These are phyloP conservation scores for Malassezia equina DNA, from an alignment of 1,284 basidiomycete genomes.

Conservation along the genomic window DNA sequence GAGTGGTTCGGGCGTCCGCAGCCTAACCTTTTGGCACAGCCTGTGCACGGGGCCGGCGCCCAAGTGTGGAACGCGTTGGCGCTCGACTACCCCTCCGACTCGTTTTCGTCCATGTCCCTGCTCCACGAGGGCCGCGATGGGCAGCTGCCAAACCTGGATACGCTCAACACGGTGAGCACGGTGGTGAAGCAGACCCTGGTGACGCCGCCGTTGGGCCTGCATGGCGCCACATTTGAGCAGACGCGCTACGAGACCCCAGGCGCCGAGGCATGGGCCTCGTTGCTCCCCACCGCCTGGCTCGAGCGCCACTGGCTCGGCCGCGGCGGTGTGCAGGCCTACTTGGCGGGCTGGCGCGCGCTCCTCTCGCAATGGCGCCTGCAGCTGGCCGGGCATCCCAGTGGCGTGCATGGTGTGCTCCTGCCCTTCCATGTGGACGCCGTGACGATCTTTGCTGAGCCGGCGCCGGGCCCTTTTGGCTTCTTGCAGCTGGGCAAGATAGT, in stretches of 20 bases:
- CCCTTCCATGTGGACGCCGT: slow-evolving; percentile 90
- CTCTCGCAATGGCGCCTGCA: slow-evolving; percentile 54
- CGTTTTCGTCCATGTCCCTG: slow-evolving; percentile 81
- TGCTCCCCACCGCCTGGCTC: neutral
- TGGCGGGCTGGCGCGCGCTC: slow-evolving; percentile 9
- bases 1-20: slow-evolving; percentile 66
- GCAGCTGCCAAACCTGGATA: slow-evolving; percentile 87
- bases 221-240: slow-evolving; percentile 5
- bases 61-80: slow-evolving; percentile 75
- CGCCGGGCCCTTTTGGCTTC: slow-evolving; percentile 86
- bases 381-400: slow-evolving; percentile 42
- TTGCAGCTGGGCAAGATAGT: slow-evolving; percentile 62
- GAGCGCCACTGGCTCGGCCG: slow-evolving; percentile 3
- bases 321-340: slow-evolving; percentile 2
- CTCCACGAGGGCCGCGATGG: slow-evolving; percentile 93
- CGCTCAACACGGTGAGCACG: slow-evolving; percentile 69
- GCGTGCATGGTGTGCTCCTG: slow-evolving; percentile 27
- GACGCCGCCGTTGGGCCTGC: neutral
- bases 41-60: slow-evolving; percentile 49
- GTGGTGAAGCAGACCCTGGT: slow-evolving; percentile 62
- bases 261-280: neutral
- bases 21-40: slow-evolving; percentile 60
- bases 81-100: slow-evolving; percentile 91
- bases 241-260: neutral
- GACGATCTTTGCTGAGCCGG: slow-evolving; percentile 76